Evolutionary conservation across 371 early-diverging fungal species (phyloP).

Genomic region (Mucor sp.): DNA sequence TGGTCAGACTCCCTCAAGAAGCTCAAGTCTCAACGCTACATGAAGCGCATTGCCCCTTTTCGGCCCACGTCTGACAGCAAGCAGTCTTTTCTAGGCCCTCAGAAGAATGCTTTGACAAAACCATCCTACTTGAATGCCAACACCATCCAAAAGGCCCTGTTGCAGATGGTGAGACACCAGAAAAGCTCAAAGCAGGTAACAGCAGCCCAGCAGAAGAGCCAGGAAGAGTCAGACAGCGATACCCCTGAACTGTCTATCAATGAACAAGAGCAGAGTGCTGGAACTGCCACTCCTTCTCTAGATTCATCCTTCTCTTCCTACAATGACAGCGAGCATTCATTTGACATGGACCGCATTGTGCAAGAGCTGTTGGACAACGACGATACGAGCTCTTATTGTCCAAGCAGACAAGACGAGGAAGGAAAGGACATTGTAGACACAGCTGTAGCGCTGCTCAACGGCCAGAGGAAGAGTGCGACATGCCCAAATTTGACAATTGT

Average conservation of each 20-base stretch:
- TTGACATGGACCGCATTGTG: neutral
- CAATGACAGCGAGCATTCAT: slow-evolving; percentile 1
- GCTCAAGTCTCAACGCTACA: slow-evolving; percentile 1
- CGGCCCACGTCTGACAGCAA: neutral
- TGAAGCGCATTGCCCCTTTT: slow-evolving; percentile 1
- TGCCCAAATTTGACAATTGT: slow-evolving; percentile 9
- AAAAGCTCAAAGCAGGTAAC: neutral
- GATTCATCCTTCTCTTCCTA: neutral
- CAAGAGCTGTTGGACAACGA: neutral
- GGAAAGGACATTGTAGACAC: neutral
- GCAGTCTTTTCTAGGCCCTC: neutral
- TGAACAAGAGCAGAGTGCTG: neutral
- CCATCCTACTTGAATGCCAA: neutral
- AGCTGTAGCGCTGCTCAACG: neutral
- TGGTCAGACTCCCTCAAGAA: slow-evolving; percentile 7
- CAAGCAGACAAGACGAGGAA: neutral
- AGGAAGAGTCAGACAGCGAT: neutral
- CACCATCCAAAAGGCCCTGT: slow-evolving; percentile 4
- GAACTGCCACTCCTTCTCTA: neutral
- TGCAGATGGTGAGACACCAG: neutral
- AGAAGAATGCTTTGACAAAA: neutral
- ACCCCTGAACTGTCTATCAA: slow-evolving; percentile 1
- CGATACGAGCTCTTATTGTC: neutral
- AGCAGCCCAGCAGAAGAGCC: neutral
- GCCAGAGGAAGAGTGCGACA: slow-evolving; percentile 7